Percentiles rank a stretch among this genome's conserved stretches.
These are phyloP conservation scores for Vitis hybrid DNA, from an alignment of 177 flowering plant species.

Conservation along the genomic window DNA sequence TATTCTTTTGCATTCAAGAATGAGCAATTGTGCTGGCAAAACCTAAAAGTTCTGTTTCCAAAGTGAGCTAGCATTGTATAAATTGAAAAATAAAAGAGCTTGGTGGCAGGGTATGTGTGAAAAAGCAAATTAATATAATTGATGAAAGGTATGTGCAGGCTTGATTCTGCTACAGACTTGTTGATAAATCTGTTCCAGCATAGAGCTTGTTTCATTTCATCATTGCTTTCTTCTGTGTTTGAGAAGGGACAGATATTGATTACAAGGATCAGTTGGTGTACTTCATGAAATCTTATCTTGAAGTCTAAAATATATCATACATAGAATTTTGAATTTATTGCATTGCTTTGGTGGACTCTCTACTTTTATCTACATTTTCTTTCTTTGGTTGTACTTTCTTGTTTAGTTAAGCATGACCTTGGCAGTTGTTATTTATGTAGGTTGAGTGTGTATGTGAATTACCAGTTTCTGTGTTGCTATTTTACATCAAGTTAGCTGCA, in stretches of 20 bases:
- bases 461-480: not conserved
- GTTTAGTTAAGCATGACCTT: not conserved
- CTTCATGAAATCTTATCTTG: not conserved
- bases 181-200: not conserved
- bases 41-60: too few species aligned
- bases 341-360: not conserved
- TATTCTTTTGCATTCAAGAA: too few species aligned
- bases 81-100: not conserved
- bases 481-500: not conserved
- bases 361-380: not conserved
- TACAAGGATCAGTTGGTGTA: not conserved
- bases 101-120: not conserved
- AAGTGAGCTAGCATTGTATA: too few species aligned
- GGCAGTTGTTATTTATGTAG: too few species aligned
- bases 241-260: not conserved
- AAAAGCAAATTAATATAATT: not conserved
- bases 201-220: not conserved
- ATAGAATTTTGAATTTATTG: not conserved
- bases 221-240: not conserved
- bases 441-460: not conserved
- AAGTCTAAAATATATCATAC: not conserved
- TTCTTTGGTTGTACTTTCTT: not conserved
- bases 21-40: too few species aligned
- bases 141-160: not conserved
- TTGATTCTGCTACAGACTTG: not conserved